Conservation (phyloP, 129 eudicot genomes). For the Flaveria brownii region DNA sequence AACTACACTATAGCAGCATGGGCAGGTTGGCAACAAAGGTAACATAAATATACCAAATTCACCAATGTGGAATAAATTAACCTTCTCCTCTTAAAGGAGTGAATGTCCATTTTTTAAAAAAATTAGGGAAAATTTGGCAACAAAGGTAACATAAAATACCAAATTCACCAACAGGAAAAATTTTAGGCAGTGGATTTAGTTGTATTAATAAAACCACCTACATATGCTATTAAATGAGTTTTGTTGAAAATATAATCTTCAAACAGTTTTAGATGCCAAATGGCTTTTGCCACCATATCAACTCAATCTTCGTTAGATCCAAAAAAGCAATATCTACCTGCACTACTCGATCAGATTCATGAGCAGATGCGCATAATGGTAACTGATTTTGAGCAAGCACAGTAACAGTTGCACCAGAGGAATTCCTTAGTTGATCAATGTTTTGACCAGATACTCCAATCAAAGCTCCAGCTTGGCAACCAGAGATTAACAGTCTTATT, state of each 20-base stretch:
- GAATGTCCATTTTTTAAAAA: neutral
- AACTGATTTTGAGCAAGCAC: conserved; percentile 89
- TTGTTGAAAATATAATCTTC: neutral
- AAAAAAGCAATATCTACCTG: conserved; percentile 52
- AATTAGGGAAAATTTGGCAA: neutral
- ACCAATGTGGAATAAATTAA: neutral
- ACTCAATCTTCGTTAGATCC: neutral
- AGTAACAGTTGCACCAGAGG: conserved; percentile 85
- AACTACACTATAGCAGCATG: neutral
- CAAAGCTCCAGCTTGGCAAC: conserved; percentile 93
- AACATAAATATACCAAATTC: neutral
- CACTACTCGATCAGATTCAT: conserved; percentile 94
- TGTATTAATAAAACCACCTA: neutral
- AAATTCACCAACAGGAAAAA: neutral
- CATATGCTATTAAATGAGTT: neutral
- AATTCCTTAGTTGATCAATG: conserved; percentile 69
- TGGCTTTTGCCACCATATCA: neutral
- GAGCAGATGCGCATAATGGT: conserved; percentile 95
- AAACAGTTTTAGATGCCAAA: conserved; percentile 2
- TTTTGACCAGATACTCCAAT: conserved; percentile 93
- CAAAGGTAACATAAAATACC: conserved; percentile 1
- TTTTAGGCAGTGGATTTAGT: too few relatives aligned
- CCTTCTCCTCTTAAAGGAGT: neutral
- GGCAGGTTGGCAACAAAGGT: neutral
- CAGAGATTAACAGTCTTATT: conserved; percentile 82